These are phyloP conservation scores for Dryas drummondii DNA, from an alignment of 306 rosid species.

Conservation along the genomic window DNA sequence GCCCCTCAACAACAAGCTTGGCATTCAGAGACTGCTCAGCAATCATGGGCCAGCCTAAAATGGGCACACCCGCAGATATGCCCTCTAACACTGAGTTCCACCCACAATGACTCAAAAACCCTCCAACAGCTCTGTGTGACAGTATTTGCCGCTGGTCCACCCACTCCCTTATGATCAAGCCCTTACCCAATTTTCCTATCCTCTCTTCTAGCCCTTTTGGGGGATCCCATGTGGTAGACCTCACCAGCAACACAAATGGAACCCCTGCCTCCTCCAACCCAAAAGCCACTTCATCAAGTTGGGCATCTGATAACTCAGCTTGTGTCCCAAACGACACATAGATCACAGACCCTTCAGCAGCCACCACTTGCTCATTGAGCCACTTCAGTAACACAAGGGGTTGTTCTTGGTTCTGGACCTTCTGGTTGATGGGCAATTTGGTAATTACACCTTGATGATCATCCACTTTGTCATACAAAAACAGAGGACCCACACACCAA, in stretches of 20 bases:
- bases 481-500: slow-evolving; percentile 36
- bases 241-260: slow-evolving; percentile 30
- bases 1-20: slow-evolving; percentile 31
- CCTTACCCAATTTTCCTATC: not conserved
- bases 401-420: not conserved
- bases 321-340: slow-evolving; percentile 38
- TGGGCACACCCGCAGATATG: slow-evolving; percentile 31
- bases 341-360: slow-evolving; percentile 19
- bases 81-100: slow-evolving; percentile 44
- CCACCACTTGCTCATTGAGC: slow-evolving; percentile 4
- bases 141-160: slow-evolving; percentile 28
- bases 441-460: not conserved
- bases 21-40: slow-evolving; percentile 36
- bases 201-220: slow-evolving; percentile 9
- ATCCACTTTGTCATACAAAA: slow-evolving; percentile 17
- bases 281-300: slow-evolving; percentile 33
- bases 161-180: slow-evolving; percentile 26
- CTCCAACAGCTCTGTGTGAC: slow-evolving; percentile 27
- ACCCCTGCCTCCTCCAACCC: slow-evolving; percentile 33
- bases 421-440: not conserved
- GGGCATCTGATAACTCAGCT: slow-evolving; percentile 21
- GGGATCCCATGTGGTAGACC: slow-evolving; percentile 27
- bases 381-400: not conserved
- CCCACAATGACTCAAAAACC: slow-evolving; percentile 42
- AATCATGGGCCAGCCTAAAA: slow-evolving; percentile 36